phyloP scores from a whole-genome alignment of 1,284 basidiomycete genomes.

The Trichosporon sp. region DNA sequence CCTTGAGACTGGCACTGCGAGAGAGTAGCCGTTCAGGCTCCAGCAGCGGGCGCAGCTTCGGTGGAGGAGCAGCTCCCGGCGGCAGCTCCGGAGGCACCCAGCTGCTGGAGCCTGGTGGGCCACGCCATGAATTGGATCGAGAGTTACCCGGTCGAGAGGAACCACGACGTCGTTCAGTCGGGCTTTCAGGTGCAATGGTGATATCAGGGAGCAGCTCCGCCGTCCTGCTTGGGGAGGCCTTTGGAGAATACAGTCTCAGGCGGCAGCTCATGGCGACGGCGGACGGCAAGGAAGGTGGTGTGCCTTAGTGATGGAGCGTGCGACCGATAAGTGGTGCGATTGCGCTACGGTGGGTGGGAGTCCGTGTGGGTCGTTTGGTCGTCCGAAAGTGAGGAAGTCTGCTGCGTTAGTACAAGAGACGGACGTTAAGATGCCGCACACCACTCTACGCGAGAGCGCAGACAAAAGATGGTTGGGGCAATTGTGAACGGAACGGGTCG shows the following conservation, averaged over 20 bases:
- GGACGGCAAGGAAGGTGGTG: neutral
- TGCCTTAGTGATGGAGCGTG: neutral
- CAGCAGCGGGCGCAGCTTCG: neutral
- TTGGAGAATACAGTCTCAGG: neutral
- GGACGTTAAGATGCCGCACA: neutral
- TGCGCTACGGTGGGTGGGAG: neutral
- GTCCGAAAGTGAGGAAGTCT: neutral
- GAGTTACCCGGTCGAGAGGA: neutral
- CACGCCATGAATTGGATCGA: neutral
- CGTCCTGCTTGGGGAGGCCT: neutral
- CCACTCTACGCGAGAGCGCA: neutral
- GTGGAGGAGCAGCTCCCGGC: neutral
- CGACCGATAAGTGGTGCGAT: neutral
- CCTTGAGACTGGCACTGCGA: neutral
- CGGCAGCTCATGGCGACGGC: constrained; percentile 2
- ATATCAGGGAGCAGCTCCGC: neutral
- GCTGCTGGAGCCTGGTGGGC: neutral
- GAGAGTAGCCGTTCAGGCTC: neutral
- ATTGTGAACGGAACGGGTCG: neutral
- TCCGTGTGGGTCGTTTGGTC: neutral
- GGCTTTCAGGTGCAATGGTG: neutral
- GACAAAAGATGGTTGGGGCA: neutral
- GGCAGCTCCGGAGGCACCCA: neutral
- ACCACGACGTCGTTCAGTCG: neutral
- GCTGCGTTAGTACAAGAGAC: neutral